Percentiles rank a stretch among this genome's conserved stretches.
Conservation (phyloP, 2,329 filamentous ascomycete genomes). For the Arthrocladium fulminans region DNA sequence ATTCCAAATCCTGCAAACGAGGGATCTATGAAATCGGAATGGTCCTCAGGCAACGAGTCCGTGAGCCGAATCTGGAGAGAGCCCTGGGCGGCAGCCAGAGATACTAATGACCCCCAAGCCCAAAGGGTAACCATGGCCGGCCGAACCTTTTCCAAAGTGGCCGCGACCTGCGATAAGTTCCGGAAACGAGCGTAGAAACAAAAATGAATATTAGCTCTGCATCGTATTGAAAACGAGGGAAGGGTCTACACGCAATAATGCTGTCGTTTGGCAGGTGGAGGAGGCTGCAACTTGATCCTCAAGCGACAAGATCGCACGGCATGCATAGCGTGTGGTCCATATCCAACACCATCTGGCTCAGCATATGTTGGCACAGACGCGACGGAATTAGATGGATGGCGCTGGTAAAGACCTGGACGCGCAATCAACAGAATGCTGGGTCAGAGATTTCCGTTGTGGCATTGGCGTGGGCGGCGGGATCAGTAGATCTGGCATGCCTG, state of each 20-base stretch:
- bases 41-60: conserved; percentile 14
- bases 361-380: neutral
- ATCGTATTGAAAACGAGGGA: conserved; percentile 1
- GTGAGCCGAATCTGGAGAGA: neutral
- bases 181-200: neutral
- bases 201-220: conserved; percentile 6
- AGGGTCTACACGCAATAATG: neutral
- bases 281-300: neutral
- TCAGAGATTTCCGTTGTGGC: neutral
- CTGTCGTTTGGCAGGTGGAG: neutral
- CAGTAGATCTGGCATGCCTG: neutral
- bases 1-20: conserved; percentile 45
- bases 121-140: conserved; percentile 8
- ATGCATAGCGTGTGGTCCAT: neutral
- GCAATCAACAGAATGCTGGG: conserved; percentile 8
- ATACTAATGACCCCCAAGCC: conserved; percentile 7
- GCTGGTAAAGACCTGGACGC: conserved; percentile 2
- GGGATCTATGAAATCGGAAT: conserved; percentile 28
- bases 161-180: neutral
- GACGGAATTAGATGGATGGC: neutral
- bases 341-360: neutral
- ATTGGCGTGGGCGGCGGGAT: neutral
- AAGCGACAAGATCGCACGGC: neutral
- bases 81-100: conserved; percentile 7
- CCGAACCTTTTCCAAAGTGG: neutral